A percentile compares a stretch with the other conserved stretches of the same genome.
These are phyloP conservation scores for Leucosporidium yakuticum DNA, from an alignment of 768 basidiomycete genomes.

Conservation along the genomic window DNA sequence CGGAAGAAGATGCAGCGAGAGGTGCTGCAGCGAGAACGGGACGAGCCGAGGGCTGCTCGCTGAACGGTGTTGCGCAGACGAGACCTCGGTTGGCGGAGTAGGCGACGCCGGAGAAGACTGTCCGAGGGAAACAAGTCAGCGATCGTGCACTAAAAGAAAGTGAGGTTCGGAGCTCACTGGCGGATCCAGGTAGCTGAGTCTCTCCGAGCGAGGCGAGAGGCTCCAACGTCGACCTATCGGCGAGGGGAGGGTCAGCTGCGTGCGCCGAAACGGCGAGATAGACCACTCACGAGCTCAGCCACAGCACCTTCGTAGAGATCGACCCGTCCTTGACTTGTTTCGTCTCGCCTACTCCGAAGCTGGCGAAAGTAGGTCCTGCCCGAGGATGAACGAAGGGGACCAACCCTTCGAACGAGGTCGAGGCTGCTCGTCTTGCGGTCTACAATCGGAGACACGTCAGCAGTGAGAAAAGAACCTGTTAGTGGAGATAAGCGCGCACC, in stretches of 20 bases:
- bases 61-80: slow-evolving; percentile 7
- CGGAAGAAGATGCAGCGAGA: neutral
- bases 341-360: neutral
- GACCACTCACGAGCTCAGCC: neutral
- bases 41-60: neutral
- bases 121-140: neutral
- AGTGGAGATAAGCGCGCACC: neutral
- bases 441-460: neutral
- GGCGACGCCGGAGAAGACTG: slow-evolving; percentile 2
- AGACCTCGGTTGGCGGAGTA: slow-evolving; percentile 10
- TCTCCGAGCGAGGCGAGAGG: neutral
- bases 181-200: neutral
- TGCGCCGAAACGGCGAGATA: neutral
- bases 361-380: neutral
- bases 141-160: too few species aligned
- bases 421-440: neutral
- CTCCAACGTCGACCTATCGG: neutral
- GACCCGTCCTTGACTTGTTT: neutral
- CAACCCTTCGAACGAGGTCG: neutral
- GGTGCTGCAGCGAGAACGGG: slow-evolving; percentile 6
- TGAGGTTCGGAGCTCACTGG: neutral
- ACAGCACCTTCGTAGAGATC: neutral
- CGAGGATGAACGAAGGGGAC: neutral
- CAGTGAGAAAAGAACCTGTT: neutral
- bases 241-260: neutral